Percentiles rank a stretch among this genome's conserved stretches.
phyloP scores from a whole-genome alignment of 305 asterid species.

The Fraxinus floribunda region DNA sequence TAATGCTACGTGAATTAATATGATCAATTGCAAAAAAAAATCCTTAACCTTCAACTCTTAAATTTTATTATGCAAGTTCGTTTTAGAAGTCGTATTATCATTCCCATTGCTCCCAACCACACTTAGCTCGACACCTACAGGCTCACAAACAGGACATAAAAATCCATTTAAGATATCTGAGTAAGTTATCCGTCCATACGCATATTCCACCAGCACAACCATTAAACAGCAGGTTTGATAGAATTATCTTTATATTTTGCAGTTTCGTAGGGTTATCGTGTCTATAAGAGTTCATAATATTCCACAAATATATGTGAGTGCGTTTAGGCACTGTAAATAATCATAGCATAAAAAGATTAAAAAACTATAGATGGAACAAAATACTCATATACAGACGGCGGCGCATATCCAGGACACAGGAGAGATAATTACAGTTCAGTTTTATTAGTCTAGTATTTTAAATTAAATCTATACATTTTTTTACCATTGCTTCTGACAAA shows the following conservation, averaged over 20 bases:
- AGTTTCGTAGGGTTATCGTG: not conserved
- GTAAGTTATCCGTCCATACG: not conserved
- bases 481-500: not conserved
- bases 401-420: not conserved
- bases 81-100: constrained; percentile 3
- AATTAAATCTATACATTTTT: not conserved
- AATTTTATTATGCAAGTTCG: constrained; percentile 11
- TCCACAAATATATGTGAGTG: not conserved
- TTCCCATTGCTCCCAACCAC: not conserved
- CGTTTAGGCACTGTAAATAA: not conserved
- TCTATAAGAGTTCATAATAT: not conserved
- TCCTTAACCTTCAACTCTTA: not conserved
- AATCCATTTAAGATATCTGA: not conserved
- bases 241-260: not conserved
- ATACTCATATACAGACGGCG: not conserved
- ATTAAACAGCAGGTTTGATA: not conserved
- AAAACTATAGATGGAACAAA: not conserved
- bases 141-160: not conserved
- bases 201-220: constrained; percentile 8
- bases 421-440: not conserved
- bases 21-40: constrained; percentile 4
- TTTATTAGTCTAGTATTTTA: not conserved
- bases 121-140: not conserved
- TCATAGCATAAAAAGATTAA: not conserved
- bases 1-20: not conserved